Conservation (phyloP, 2,329 filamentous ascomycete genomes). For the Allantophomopsis cytisporea region DNA sequence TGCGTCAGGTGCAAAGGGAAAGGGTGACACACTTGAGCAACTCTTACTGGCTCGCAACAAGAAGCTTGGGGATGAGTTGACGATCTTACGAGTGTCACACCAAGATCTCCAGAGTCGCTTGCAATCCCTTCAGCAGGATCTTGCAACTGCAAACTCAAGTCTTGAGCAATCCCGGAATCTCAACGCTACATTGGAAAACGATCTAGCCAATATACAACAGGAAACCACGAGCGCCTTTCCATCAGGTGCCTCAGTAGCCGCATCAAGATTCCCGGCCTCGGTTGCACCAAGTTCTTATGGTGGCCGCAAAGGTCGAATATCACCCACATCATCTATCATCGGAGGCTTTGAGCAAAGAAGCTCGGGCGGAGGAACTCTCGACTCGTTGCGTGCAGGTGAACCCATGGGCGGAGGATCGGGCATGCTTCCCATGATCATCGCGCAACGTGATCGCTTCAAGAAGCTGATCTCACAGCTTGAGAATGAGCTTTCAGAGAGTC, state of each 20-base stretch:
- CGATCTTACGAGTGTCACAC: conserved; percentile 83
- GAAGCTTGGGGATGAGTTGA: conserved; percentile 88
- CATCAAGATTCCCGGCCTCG: conserved; percentile 64
- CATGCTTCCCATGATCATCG: conserved; percentile 95
- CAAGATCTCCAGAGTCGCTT: conserved; percentile 77
- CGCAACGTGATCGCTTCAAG: conserved; percentile 96
- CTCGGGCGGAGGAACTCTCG: conserved; percentile 34
- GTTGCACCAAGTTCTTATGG: conserved; percentile 31
- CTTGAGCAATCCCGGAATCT: conserved; percentile 74
- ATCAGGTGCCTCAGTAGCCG: conserved; percentile 79
- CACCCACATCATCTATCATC: conserved; percentile 95
- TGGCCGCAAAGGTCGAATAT: conserved; percentile 57
- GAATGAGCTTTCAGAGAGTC: conserved; percentile 73
- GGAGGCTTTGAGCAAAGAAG: conserved; percentile 77
- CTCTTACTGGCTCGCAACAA: conserved; percentile 88
- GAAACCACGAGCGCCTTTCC: conserved; percentile 76
- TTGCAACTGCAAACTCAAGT: conserved; percentile 72
- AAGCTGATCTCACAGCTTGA: conserved; percentile 88
- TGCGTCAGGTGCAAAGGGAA: conserved; percentile 37
- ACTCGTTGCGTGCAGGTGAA: conserved; percentile 43
- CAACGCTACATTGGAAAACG: conserved; percentile 82
- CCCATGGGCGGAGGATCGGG: conserved; percentile 65
- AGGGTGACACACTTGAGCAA: conserved; percentile 78
- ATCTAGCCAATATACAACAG: conserved; percentile 76
- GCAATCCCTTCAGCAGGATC: conserved; percentile 68